Conservation (phyloP, 192 early-diverging fungal species). For the Coemansia javaensis region DNA sequence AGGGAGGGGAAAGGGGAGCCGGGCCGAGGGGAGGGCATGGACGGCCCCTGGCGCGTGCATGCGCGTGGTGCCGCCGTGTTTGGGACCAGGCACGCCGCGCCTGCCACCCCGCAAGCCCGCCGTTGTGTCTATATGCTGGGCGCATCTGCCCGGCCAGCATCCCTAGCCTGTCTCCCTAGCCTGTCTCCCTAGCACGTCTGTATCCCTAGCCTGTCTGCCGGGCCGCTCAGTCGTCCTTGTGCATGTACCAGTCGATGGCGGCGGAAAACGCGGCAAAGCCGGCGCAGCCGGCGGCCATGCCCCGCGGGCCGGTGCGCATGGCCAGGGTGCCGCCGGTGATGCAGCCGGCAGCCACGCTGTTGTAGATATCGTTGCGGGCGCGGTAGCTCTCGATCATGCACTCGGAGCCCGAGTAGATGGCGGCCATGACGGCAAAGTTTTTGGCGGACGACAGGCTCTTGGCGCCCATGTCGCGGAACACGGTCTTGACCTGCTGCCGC, state of each 20-base stretch:
- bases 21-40: no score
- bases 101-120: no score
- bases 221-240: constrained; percentile 42
- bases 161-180: no score
- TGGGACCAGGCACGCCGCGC: no score
- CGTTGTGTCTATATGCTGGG: no score
- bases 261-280: constrained; percentile 94
- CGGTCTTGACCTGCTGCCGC: constrained; percentile 78
- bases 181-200: no score
- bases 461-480: constrained; percentile 83
- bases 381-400: constrained; percentile 95
- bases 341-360: constrained; percentile 84
- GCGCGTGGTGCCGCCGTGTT: no score
- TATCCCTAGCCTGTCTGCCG: no score
- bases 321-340: constrained; percentile 85
- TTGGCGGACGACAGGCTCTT: constrained; percentile 80
- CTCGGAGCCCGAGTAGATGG: constrained; percentile 88
- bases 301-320: constrained; percentile 68
- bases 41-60: no score
- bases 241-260: constrained; percentile 88
- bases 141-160: no score
- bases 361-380: constrained; percentile 92
- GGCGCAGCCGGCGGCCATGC: constrained; percentile 73
- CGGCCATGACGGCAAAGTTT: constrained; percentile 88
- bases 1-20: no score